Evolutionary conservation across 75 land plant genomes (phyloP), one percentile per base, ranked within the genome.

Genomic region (Sequoia sempervirens): DNA sequence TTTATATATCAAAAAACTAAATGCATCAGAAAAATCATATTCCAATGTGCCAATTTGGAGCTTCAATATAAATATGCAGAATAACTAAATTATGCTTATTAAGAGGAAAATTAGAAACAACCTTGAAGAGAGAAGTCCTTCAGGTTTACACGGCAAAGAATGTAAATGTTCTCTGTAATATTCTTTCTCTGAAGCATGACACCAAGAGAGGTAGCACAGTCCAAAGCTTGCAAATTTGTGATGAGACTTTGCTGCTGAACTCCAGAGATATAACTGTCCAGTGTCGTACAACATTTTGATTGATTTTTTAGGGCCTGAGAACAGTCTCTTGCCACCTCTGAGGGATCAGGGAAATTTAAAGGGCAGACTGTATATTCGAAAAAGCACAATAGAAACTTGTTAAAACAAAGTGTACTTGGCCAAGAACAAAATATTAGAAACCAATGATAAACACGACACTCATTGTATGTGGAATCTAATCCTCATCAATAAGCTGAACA

Each of bases 61-160:
- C 46, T 45, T 28, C 28, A 47, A 78, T 43, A 78, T n/a, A 43
- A 43, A 23, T 78, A 40, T 78, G 80, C 80, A 78, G 50, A 3
- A 26, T 78, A 6, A 75, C n/a, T 75, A 75, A 17, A 75, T 37
- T 75, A 14, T 45, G 47, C 46, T 78, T 43, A 41, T 23, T 45
- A 5, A 12, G 80, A 78, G 80, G 46, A 3, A 43, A 45, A 26
- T 45, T 30, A 45, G 30, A 43, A 70, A 70, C 66, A 34, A 95
- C 98, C 98, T 93, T 95, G 98, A 34, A 93, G 88, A 85, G 95
- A 92, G 83, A 96, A 96, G 79, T 95, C 95, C 84, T 93, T 96
- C 83, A 96, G 97, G 53, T 87, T 91, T 34, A 96, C 84, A 32
- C 84, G 89, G 82, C 98, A 96, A 32, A 92, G 86, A 58, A 66